Evolutionary conservation across 495 filamentous ascomycete species (phyloP), one percentile per base, ranked within the genome.

Genomic region (Cudoniella acicularis): DNA sequence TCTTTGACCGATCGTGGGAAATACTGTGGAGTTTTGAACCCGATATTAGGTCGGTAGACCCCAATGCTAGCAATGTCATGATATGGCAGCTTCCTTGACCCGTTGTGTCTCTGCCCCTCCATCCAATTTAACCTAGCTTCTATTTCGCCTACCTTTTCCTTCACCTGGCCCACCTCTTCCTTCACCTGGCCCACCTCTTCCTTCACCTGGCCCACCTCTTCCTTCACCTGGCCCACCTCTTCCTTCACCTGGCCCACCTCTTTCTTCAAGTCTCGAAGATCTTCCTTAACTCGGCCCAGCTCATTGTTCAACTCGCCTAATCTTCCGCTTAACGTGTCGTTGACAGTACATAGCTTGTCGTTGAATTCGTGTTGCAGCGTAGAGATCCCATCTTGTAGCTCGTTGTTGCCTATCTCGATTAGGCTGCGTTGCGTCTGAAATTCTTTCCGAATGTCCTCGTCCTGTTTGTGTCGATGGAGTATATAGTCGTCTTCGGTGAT

Each of bases 241-340:
- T 36, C 30, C 30, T 36, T 52, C 22, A n/a, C 24, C 9, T 40
- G 17, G 17, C 2, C 21, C 21, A 52, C 6, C 26, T 52, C 50
- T 16, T 26, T 30, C 2, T 52, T 17, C 22, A 52, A 24, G 10
- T 30, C 6, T n/a, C n/a, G n/a, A n/a, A n/a, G n/a, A n/a, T n/a
- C n/a, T n/a, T n/a, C n/a, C n/a, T 36, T 52, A 24, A n/a, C 24
- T 8, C 21, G 17, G 17, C 2, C 21, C 21, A 52, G 17, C 26
- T 52, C 50, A 26, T 26, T 30, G 10, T 52, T 17, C 22, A 52
- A 24, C n/a, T 30, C 6, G 3, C 25, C 24, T 16, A 52, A 27
- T 52, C 24, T 52, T 13, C 50, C 50, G 26, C 50, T 30, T 30
- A 52, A 30, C n/a, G 50, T 30, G 24, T 20, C 16, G 50, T 52